Conservation (phyloP, 2,329 filamentous ascomycete genomes). For the Domatiomyces globalis region DNA sequence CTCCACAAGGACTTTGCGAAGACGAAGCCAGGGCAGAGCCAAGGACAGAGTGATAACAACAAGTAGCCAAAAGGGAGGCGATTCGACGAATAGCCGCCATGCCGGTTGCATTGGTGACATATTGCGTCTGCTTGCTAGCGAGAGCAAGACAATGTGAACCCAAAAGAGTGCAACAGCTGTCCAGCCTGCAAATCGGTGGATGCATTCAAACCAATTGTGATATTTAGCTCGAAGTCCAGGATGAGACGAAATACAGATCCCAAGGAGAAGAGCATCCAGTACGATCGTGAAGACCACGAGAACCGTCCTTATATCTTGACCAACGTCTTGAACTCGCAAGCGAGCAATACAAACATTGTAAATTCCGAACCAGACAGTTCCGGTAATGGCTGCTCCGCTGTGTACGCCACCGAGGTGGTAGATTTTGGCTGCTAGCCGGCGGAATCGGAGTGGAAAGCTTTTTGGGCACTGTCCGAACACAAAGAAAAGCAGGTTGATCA, state of each 20-base stretch:
- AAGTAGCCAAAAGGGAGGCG: conserved; percentile 54
- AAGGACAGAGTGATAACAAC: conserved; percentile 49
- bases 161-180: conserved; percentile 51
- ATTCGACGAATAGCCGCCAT: conserved; percentile 29
- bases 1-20: conserved; percentile 53
- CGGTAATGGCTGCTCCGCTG: conserved; percentile 36
- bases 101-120: conserved; percentile 22
- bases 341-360: conserved; percentile 24
- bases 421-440: conserved; percentile 35
- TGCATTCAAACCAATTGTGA: conserved; percentile 57
- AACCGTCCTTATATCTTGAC: not conserved
- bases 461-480: conserved; percentile 32
- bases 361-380: conserved; percentile 34
- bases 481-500: conserved; percentile 39
- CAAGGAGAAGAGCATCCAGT: conserved; percentile 42
- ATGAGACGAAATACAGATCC: conserved; percentile 49
- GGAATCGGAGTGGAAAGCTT: conserved; percentile 32
- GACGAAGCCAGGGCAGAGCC: conserved; percentile 57
- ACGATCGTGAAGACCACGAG: conserved; percentile 43
- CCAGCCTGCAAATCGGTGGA: conserved; percentile 65
- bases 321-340: not conserved
- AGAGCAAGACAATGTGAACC: conserved; percentile 44
- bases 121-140: conserved; percentile 29
- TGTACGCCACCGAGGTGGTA: conserved; percentile 44
- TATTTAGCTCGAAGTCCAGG: conserved; percentile 47